Percentiles rank a stretch among this genome's conserved stretches.
phyloP scores from a whole-genome alignment of 2,329 filamentous ascomycete genomes.

The Aspergillus quadricinctus region DNA sequence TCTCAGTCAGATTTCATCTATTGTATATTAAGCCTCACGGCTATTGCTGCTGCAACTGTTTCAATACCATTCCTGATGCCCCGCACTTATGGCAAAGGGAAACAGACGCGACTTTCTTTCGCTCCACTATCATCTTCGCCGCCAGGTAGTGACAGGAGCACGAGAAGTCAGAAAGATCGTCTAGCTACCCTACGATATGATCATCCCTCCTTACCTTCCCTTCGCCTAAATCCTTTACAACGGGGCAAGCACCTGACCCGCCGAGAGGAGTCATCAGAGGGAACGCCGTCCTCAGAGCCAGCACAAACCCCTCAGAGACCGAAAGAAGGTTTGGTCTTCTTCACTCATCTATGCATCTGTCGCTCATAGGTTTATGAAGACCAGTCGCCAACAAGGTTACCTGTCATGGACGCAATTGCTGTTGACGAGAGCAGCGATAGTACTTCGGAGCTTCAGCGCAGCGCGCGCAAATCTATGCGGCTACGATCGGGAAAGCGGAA shows the following conservation, averaged over 20 bases:
- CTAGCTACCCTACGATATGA: conserved; percentile 32
- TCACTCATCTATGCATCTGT: not conserved
- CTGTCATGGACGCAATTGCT: not conserved
- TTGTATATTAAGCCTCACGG: not conserved
- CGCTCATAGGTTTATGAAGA: not conserved
- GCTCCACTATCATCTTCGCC: conserved; percentile 30
- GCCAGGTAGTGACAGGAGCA: conserved; percentile 15
- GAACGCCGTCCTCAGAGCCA: not conserved
- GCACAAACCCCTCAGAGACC: not conserved
- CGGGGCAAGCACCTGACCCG: conserved; percentile 3
- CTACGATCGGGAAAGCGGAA: conserved; percentile 12
- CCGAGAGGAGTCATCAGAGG: conserved; percentile 1
- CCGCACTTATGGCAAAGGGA: conserved; percentile 27
- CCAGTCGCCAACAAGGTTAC: not conserved
- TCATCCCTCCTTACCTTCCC: conserved; percentile 22
- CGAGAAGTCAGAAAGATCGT: conserved; percentile 21
- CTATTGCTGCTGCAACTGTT: not conserved
- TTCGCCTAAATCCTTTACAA: conserved; percentile 9
- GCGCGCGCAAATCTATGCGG: conserved; percentile 10
- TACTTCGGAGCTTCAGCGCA: conserved; percentile 10
- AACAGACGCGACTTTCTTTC: conserved; percentile 44
- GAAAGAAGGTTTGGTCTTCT: not conserved
- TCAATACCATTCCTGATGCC: conserved; percentile 22
- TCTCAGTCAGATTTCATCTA: not conserved
- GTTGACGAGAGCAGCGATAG: conserved; percentile 13